Conservation (phyloP, 2,329 filamentous ascomycete species). For the Helotiales sp. region DNA sequence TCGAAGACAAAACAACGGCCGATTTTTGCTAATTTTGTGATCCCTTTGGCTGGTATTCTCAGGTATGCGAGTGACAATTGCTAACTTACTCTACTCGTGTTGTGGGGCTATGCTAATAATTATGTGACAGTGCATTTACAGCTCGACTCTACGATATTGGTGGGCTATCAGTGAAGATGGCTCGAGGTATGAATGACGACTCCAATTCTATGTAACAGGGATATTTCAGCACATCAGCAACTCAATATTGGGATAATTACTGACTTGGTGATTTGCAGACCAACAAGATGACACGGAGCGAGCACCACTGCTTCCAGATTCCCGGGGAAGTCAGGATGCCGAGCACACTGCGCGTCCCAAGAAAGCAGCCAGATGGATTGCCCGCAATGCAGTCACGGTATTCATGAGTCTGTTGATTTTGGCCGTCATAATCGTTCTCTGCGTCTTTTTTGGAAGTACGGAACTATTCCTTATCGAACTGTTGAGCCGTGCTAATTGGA, state of each 20-base stretch:
- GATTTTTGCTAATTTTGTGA: conserved; percentile 31
- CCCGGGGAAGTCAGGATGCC: conserved; percentile 15
- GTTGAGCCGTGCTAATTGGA: not conserved
- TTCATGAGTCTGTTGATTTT: conserved; percentile 34
- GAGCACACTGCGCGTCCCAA: conserved; percentile 16
- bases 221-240: not conserved
- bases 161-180: conserved; percentile 14
- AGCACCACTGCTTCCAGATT: conserved; percentile 33
- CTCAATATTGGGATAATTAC: not conserved
- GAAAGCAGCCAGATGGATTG: conserved; percentile 28
- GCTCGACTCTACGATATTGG: conserved; percentile 37
- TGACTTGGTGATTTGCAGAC: not conserved
- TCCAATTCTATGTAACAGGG: not conserved
- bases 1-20: conserved; percentile 5
- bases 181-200: conserved; percentile 7
- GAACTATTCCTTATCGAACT: not conserved
- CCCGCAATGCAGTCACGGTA: conserved; percentile 35
- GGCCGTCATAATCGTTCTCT: conserved; percentile 37
- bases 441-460: conserved; percentile 37
- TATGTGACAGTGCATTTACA: conserved; percentile 12
- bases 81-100: not conserved
- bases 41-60: conserved; percentile 26
- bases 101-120: not conserved
- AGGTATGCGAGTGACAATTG: not conserved
- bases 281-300: conserved; percentile 26